phyloP scores from a whole-genome alignment of 371 early-diverging fungal species.

The Mortierella sp. region DNA sequence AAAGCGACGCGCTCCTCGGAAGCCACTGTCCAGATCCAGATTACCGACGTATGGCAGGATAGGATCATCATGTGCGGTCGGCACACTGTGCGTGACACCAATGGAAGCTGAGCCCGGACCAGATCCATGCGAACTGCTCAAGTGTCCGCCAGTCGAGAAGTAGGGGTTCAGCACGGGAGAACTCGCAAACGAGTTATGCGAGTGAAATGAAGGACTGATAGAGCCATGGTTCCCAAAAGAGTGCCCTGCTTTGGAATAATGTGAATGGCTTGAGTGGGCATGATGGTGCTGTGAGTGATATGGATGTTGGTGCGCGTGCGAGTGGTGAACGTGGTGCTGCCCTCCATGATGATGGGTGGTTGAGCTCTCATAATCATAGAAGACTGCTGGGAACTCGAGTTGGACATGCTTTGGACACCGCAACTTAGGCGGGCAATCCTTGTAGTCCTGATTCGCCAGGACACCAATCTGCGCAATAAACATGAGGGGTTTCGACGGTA shows the following conservation, averaged over 20 bases:
- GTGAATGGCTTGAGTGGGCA: conserved; percentile 3
- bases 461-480: conserved; percentile 83
- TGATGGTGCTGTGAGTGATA: conserved; percentile 15
- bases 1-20: conserved; percentile 54
- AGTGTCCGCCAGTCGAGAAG: conserved; percentile 12
- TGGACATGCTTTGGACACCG: conserved; percentile 78
- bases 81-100: conserved; percentile 30
- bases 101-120: conserved; percentile 3
- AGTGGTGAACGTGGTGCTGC: conserved; percentile 8
- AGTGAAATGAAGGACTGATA: conserved; percentile 18
- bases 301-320: conserved; percentile 11
- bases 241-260: conserved; percentile 4
- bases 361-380: conserved; percentile 70
- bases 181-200: conserved; percentile 26
- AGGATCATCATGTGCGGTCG: conserved; percentile 56
- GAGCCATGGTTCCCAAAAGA: conserved; percentile 17
- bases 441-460: conserved; percentile 66
- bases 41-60: conserved; percentile 75
- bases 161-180: conserved; percentile 20
- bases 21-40: conserved; percentile 66
- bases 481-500: conserved; percentile 80
- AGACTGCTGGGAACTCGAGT: conserved; percentile 79
- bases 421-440: conserved; percentile 68
- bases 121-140: conserved; percentile 12
- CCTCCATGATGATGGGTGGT: conserved; percentile 9